A percentile compares a stretch with the other conserved stretches of the same genome.
Evolutionary conservation across 805 yeast genomes (phyloP).

Genomic region (Candida rishiriensis): DNA sequence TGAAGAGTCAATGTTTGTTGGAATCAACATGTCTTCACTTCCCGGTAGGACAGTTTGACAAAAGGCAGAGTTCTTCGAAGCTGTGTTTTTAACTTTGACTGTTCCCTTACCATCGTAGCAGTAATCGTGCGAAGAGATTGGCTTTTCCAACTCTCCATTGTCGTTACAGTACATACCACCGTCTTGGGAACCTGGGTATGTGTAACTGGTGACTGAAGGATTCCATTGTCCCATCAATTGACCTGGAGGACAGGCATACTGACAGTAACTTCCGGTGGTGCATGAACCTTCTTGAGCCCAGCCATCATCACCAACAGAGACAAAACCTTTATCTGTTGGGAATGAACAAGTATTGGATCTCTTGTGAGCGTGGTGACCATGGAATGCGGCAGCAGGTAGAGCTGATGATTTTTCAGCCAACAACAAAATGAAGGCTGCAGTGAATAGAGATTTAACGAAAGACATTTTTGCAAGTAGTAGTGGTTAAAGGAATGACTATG

Average conservation of each 20-base stretch:
- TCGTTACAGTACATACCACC: conserved; percentile 81
- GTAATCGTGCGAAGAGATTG: conserved; percentile 51
- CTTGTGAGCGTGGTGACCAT: conserved; percentile 20
- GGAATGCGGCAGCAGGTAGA: conserved; percentile 14
- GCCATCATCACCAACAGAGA: conserved; percentile 67
- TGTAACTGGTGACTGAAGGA: conserved; percentile 61
- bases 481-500: conserved; percentile 6
- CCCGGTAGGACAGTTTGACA: conserved; percentile 95
- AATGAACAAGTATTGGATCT: conserved; percentile 53
- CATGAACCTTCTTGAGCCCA: conserved; percentile 86
- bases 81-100: conserved; percentile 50
- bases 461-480: conserved; percentile 7
- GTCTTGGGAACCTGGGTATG: conserved; percentile 71
- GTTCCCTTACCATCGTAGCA: conserved; percentile 80
- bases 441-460: conserved; percentile 5
- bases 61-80: conserved; percentile 63
- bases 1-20: conserved; percentile 59
- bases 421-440: conserved; percentile 7
- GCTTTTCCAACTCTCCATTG: conserved; percentile 63
- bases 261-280: conserved; percentile 76
- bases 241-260: conserved; percentile 90
- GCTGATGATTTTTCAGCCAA: conserved; percentile 7
- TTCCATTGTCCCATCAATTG: conserved; percentile 89
- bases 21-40: conserved; percentile 90
- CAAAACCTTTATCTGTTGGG: conserved; percentile 65